phyloP scores from a whole-genome alignment of 495 filamentous ascomycete species.

The Penicillium paradoxum region DNA sequence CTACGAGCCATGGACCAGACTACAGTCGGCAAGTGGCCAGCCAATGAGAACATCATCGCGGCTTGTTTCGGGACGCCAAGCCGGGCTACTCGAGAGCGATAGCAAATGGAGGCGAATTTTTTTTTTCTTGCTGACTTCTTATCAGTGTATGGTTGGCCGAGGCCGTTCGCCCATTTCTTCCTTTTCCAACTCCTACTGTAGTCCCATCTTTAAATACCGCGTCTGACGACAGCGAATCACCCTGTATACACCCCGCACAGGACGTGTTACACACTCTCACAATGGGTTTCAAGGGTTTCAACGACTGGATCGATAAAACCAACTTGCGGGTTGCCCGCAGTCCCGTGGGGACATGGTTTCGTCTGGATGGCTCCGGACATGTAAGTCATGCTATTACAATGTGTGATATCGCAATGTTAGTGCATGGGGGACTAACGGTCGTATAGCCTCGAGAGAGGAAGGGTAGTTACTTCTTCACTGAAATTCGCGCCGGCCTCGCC shows the following conservation, averaged over 20 bases:
- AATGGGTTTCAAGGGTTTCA: conserved; percentile 36
- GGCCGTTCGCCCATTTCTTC: not conserved
- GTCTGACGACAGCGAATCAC: conserved; percentile 3
- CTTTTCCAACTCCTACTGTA: conserved; percentile 1
- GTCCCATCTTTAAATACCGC: conserved; percentile 10
- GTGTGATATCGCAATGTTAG: not conserved
- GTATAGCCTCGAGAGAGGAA: conserved; percentile 58
- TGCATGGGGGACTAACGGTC: not conserved
- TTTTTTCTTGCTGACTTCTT: conserved; percentile 15
- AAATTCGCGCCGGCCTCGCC: conserved; percentile 71
- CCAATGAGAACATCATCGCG: conserved; percentile 5
- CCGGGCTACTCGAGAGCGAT: conserved; percentile 8
- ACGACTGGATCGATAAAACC: conserved; percentile 46
- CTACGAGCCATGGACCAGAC: conserved; percentile 6
- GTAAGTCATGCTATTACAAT: conserved; percentile 38
- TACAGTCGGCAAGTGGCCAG: conserved; percentile 16
- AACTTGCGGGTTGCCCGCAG: conserved; percentile 53
- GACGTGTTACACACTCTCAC: conserved; percentile 7
- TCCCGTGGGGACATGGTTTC: conserved; percentile 66
- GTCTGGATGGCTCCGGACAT: conserved; percentile 69
- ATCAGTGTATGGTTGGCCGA: conserved; percentile 24
- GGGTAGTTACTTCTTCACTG: conserved; percentile 72
- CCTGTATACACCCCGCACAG: not conserved
- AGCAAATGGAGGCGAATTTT: conserved; percentile 12
- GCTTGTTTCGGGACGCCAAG: conserved; percentile 17